Evolutionary conservation across 352 stramenopile genomes (phyloP), one percentile per base, ranked within the genome.

Genomic region (Hyaloperonospora arabidopsidis): DNA sequence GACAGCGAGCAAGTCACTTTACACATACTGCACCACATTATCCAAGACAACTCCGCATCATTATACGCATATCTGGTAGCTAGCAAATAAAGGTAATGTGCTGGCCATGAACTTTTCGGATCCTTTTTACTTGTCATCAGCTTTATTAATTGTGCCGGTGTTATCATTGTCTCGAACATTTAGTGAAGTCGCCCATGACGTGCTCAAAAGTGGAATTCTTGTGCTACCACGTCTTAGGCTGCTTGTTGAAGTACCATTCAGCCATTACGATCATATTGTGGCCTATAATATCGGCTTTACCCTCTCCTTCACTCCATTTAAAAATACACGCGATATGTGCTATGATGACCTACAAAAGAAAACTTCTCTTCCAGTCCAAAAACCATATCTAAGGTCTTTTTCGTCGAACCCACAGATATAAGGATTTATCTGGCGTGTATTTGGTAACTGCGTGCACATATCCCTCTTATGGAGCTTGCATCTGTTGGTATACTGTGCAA

Each of bases 11-110:
- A 3, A 1, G 4, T 0, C 35, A 21, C 2, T 49, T 36, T 5
- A 40, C 4, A 55, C 54, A 14, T 63, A 68, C 21, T 61, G 49
- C 1, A 63, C 54, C 19, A 68, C 64, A 44, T 68, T 68, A 29
- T 57, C 22, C 2, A 57, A 39, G 0, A 59, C 61, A 1, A 61
- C 8, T 56, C 39, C 5, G 50, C 50, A 2, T 39, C 38, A 25
- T 40, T 29, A 19, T 45, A 60, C 22, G 48, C 52, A 12, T 68
- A 38, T 12, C 44, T 50, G 1, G 62, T 45, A 0, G 51, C 61
- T 8, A 58, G 49, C 29, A 62, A 12, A n/a, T 68, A 68, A 4
- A 65, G 17, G n/a, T 52, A 61, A 38, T 65, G 61, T 18, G 61
- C 56, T 0, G 49, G 35, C 51, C 39, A 65, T 1, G 28, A 52